These are phyloP conservation scores for Draba incana DNA, from an alignment of 345 rosid species.

Conservation along the genomic window DNA sequence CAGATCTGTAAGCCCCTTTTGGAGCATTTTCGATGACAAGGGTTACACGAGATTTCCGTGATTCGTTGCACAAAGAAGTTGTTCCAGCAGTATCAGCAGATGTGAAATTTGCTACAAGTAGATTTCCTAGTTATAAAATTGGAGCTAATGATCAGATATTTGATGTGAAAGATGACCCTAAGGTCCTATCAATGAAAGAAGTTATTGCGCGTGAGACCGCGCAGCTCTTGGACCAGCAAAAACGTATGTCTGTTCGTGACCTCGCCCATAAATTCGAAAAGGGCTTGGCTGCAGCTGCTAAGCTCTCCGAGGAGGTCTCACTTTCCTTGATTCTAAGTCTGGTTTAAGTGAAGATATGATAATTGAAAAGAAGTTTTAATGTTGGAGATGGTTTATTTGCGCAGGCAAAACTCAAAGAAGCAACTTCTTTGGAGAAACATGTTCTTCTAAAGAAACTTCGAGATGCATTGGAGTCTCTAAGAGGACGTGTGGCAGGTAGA, in stretches of 20 bases:
- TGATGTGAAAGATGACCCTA: conserved; percentile 72
- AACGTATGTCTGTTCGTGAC: conserved; percentile 93
- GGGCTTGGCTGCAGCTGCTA: conserved; percentile 95
- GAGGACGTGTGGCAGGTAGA: conserved; percentile 87
- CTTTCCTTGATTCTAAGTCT: conserved; percentile 1
- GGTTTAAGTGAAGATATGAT: conserved; percentile 12
- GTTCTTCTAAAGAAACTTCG: conserved; percentile 96
- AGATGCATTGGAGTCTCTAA: conserved; percentile 86
- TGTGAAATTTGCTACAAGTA: conserved; percentile 78
- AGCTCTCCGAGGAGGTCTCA: conserved; percentile 88
- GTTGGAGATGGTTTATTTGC: conserved; percentile 31
- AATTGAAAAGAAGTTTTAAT: background rate
- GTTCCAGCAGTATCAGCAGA: conserved; percentile 79
- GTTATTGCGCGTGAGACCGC: conserved; percentile 94
- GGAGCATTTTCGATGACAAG: conserved; percentile 53
- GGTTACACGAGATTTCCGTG: conserved; percentile 66
- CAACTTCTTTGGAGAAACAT: conserved; percentile 95
- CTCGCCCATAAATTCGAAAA: conserved; percentile 91
- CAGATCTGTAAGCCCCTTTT: conserved; percentile 18
- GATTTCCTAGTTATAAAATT: conserved; percentile 81
- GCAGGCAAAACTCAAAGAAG: conserved; percentile 93
- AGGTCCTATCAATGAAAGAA: conserved; percentile 86
- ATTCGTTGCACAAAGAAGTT: conserved; percentile 65
- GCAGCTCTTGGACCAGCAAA: conserved; percentile 85
- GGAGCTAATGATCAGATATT: conserved; percentile 79